phyloP scores from a whole-genome alignment of 495 filamentous ascomycete genomes.

The Penicillium cataractarum region DNA sequence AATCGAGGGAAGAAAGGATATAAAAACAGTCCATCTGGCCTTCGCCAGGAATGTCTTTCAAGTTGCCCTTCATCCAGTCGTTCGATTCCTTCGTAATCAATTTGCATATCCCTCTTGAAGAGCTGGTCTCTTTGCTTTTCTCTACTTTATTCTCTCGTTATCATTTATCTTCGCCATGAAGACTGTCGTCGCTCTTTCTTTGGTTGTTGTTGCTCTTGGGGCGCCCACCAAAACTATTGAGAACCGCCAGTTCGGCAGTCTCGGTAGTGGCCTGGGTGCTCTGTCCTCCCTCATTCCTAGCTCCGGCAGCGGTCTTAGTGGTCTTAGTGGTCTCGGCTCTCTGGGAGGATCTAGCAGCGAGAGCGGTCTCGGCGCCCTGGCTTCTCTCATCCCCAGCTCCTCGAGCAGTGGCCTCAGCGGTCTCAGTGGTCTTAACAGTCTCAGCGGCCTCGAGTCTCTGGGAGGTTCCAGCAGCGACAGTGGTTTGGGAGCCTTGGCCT shows the following conservation, averaged over 20 bases:
- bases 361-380: slow-evolving; percentile 23
- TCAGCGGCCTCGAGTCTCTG: slow-evolving; percentile 18
- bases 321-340: background rate
- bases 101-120: slow-evolving; percentile 7
- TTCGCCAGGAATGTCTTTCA: background rate
- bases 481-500: slow-evolving; percentile 17
- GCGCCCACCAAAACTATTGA: slow-evolving; percentile 36
- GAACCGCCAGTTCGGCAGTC: slow-evolving; percentile 15
- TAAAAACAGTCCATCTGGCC: background rate
- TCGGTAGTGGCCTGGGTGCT: slow-evolving; percentile 7
- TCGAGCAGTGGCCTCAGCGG: background rate
- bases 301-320: background rate
- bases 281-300: slow-evolving; percentile 6
- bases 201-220: slow-evolving; percentile 28
- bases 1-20: background rate
- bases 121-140: slow-evolving; percentile 26
- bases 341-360: slow-evolving; percentile 9
- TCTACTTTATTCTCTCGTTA: slow-evolving; percentile 2
- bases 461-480: slow-evolving; percentile 8
- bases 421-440: slow-evolving; percentile 11
- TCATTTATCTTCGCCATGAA: slow-evolving; percentile 27
- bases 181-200: slow-evolving; percentile 22
- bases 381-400: slow-evolving; percentile 3
- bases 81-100: slow-evolving; percentile 5
- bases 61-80: background rate